phyloP scores from a whole-genome alignment of 2,329 filamentous ascomycete genomes.

The Aureobasidium sp. region DNA sequence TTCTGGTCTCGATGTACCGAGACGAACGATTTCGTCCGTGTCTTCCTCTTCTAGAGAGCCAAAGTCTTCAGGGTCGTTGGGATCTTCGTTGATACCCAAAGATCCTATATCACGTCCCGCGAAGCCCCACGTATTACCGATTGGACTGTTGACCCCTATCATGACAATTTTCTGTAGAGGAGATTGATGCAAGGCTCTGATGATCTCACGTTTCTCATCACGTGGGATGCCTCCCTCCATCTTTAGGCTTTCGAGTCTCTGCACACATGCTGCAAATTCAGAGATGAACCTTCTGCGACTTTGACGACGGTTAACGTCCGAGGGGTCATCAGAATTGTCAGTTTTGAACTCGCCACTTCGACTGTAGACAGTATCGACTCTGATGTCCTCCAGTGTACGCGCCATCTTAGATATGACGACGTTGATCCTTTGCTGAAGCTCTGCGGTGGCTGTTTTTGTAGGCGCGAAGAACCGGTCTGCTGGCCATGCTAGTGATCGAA shows the following conservation, averaged over 20 bases:
- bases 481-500: conserved; percentile 52
- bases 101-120: conserved; percentile 37
- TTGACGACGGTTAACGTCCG: background rate
- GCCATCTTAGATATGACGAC: conserved; percentile 44
- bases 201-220: conserved; percentile 51
- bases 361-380: conserved; percentile 42
- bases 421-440: conserved; percentile 28
- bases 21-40: conserved; percentile 29
- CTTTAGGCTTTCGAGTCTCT: conserved; percentile 47
- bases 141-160: conserved; percentile 47
- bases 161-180: conserved; percentile 50
- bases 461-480: conserved; percentile 50
- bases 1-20: conserved; percentile 27
- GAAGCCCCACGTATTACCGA: conserved; percentile 51
- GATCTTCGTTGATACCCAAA: conserved; percentile 29
- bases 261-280: conserved; percentile 48
- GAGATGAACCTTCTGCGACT: conserved; percentile 41
- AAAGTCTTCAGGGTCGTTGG: conserved; percentile 25
- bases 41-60: conserved; percentile 36
- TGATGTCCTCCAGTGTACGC: conserved; percentile 44
- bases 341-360: conserved; percentile 30
- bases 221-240: conserved; percentile 52
- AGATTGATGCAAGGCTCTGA: conserved; percentile 47
- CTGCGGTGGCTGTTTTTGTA: conserved; percentile 28
- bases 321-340: conserved; percentile 20